phyloP scores from a whole-genome alignment of 2,329 filamentous ascomycete genomes.

The Botrytis hyacinthi region DNA sequence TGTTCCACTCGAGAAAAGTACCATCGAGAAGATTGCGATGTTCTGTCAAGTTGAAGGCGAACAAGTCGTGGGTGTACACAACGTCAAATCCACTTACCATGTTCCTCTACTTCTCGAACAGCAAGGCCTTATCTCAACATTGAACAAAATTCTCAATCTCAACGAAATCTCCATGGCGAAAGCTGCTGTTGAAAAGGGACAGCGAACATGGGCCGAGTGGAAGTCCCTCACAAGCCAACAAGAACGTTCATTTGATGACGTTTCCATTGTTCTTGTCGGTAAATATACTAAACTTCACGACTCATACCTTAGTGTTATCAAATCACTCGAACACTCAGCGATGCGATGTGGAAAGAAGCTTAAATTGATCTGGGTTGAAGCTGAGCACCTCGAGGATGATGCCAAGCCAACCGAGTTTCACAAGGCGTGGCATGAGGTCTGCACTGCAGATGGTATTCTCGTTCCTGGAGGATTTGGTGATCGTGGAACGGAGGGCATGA shows the following conservation, averaged over 20 bases:
- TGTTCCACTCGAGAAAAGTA: constrained; percentile 66
- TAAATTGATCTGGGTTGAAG: constrained; percentile 80
- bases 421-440: constrained; percentile 80
- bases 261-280: constrained; percentile 84
- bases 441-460: constrained; percentile 62
- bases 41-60: constrained; percentile 83
- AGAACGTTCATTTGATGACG: constrained; percentile 63
- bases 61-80: constrained; percentile 85
- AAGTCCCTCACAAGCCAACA: constrained; percentile 59
- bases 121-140: constrained; percentile 69
- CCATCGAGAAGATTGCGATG: constrained; percentile 82
- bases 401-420: constrained; percentile 73
- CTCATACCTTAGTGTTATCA: constrained; percentile 79
- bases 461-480: constrained; percentile 64
- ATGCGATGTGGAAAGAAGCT: constrained; percentile 83
- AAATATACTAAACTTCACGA: constrained; percentile 88
- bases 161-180: constrained; percentile 54
- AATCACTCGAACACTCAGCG: constrained; percentile 85
- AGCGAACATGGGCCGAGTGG: constrained; percentile 76
- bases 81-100: constrained; percentile 89
- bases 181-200: constrained; percentile 59
- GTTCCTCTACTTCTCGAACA: constrained; percentile 88
- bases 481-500: constrained; percentile 87
- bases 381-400: constrained; percentile 74
- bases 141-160: constrained; percentile 65